phyloP scores from a whole-genome alignment of 139 green algal genomes.

The Yamagishiella unicocca region DNA sequence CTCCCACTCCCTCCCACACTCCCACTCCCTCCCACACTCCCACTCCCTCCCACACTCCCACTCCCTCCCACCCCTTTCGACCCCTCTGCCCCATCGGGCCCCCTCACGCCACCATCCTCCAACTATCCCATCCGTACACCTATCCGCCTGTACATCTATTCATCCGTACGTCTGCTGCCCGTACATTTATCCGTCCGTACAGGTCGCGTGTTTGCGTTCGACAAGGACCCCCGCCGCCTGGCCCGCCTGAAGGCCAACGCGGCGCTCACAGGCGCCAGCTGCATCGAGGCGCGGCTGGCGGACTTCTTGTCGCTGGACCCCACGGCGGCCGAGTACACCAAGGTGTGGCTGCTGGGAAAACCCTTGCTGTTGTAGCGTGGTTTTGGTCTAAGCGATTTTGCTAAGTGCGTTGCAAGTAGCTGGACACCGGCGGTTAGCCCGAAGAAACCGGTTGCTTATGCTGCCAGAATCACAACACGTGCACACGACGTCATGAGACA shows the following conservation, averaged over 20 bases:
- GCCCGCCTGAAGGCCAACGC: slow-evolving; percentile 79
- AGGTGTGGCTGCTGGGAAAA: slow-evolving; percentile 42
- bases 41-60: too few species aligned
- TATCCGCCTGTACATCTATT: neutral
- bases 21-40: too few species aligned
- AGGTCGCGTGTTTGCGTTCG: slow-evolving; percentile 87
- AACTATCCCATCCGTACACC: neutral
- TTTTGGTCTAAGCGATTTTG: too few species aligned
- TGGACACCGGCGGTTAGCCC: too few species aligned
- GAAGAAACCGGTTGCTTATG: too few species aligned
- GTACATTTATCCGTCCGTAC: neutral
- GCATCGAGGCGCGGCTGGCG: slow-evolving; percentile 55
- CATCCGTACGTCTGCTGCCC: neutral
- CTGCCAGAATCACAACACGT: too few species aligned
- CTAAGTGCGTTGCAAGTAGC: too few species aligned
- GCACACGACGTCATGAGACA: too few species aligned
- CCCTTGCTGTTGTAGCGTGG: neutral
- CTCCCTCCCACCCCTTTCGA: too few species aligned
- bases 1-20: too few species aligned
- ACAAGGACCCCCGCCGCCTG: slow-evolving; percentile 83
- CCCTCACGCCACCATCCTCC: too few species aligned
- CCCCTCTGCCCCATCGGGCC: too few species aligned
- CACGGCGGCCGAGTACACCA: slow-evolving; percentile 24
- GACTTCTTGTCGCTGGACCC: slow-evolving; percentile 91
- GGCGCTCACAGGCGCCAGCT: slow-evolving; percentile 63